A percentile compares a stretch with the other conserved stretches of the same genome.
phyloP scores from a whole-genome alignment of 2,329 filamentous ascomycete genomes.

The Massarina eburnea region DNA sequence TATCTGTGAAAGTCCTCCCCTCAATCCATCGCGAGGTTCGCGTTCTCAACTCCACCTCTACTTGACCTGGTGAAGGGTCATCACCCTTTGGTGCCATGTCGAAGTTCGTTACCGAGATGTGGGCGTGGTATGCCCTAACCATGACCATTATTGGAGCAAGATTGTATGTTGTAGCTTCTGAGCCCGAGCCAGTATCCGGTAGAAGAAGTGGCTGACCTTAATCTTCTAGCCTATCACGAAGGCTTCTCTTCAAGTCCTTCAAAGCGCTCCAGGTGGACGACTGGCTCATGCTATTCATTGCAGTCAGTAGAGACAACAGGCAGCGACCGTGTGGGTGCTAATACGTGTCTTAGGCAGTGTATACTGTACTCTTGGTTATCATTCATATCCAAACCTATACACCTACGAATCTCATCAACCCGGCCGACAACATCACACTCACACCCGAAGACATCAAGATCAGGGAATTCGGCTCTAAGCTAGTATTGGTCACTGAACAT shows the following conservation, averaged over 20 bases:
- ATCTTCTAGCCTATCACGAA: slow-evolving; percentile 39
- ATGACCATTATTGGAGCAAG: slow-evolving; percentile 35
- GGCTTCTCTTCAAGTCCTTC: slow-evolving; percentile 47
- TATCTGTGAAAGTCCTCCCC: no score
- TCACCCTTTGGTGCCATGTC: slow-evolving; percentile 3
- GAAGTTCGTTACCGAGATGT: slow-evolving; percentile 39
- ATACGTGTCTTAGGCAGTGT: slow-evolving; percentile 27
- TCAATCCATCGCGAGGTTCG: no score
- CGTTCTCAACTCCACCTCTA: no score
- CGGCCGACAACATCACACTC: slow-evolving; percentile 45
- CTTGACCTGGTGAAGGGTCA: not conserved
- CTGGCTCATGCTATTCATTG: slow-evolving; percentile 51
- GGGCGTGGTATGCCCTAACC: slow-evolving; percentile 45
- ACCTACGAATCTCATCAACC: slow-evolving; percentile 43
- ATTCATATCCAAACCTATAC: slow-evolving; percentile 44
- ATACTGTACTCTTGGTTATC: slow-evolving; percentile 49
- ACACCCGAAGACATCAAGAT: slow-evolving; percentile 20
- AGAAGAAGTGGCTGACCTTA: not conserved
- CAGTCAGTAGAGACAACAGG: slow-evolving; percentile 39
- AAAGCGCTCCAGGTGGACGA: slow-evolving; percentile 54
- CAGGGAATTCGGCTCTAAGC: slow-evolving; percentile 52
- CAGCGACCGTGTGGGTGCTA: not conserved
- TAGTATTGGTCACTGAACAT: slow-evolving; percentile 54
- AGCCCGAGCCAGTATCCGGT: not conserved
- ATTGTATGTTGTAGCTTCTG: slow-evolving; percentile 31